A percentile compares a stretch with the other conserved stretches of the same genome.
Conservation (phyloP, 495 filamentous ascomycete genomes). For the Aspergillus funiculosus region DNA sequence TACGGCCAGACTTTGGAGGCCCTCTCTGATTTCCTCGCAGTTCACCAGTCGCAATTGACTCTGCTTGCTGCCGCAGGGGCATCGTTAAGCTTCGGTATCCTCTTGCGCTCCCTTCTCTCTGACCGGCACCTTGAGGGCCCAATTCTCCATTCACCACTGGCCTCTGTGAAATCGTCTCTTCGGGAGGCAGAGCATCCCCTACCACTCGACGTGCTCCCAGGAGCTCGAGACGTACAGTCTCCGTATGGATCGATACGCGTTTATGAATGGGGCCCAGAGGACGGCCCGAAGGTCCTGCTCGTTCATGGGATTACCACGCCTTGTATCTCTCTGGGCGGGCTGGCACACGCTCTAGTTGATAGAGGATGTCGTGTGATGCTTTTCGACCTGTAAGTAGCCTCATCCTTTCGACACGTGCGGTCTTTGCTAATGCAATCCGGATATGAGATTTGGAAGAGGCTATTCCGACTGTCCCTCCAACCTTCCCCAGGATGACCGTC, state of each 20-base stretch:
- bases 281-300: constrained; percentile 71
- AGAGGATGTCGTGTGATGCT: constrained; percentile 78
- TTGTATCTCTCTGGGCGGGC: constrained; percentile 59
- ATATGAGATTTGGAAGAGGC: constrained; percentile 65
- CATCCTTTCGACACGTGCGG: not conserved
- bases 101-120: constrained; percentile 33
- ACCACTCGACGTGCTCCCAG: constrained; percentile 68
- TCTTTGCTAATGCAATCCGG: not conserved
- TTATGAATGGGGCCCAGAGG: constrained; percentile 86
- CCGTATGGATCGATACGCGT: constrained; percentile 77
- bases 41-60: constrained; percentile 35
- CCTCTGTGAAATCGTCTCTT: constrained; percentile 41
- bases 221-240: constrained; percentile 63
- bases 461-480: constrained; percentile 65
- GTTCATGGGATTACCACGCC: constrained; percentile 87
- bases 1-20: constrained; percentile 37
- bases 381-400: constrained; percentile 51
- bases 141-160: constrained; percentile 44
- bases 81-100: constrained; percentile 39
- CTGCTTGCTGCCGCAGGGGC: constrained; percentile 39
- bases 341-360: constrained; percentile 65
- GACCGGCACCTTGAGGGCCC: constrained; percentile 10
- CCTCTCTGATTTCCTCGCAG: constrained; percentile 35
- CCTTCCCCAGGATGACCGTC: constrained; percentile 62
- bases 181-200: constrained; percentile 54